Base-by-base conservation (phyloP, 106 monocot genomes). In the Dioscorea dumetorum region DNA sequence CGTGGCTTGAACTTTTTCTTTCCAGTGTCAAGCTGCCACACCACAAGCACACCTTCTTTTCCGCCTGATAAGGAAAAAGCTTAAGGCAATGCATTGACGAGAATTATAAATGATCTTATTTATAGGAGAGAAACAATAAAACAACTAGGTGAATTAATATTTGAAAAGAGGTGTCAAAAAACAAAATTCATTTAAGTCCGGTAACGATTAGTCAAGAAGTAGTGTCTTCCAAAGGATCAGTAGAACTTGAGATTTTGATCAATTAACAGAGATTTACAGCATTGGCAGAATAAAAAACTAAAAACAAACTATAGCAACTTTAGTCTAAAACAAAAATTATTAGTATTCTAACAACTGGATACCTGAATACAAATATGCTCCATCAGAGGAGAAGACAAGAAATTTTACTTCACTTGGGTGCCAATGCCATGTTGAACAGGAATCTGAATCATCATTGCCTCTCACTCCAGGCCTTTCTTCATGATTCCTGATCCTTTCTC, bases 301-400 rank as follows among this genome's bases (percentile, higher is more conserved):
- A 41, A 41, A 41, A 41, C 41, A 41, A 41, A 8, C 6, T 3
- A 41, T 41, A 41, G 0, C 41, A 41, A 41, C 6, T 10, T 41
- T 41, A 41, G 10, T 41, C 41, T 41, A 41, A 41, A 41, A 10
- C 41, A 6, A 41, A 41, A 41, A 41, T 41, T 3, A 41, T 41
- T 41, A 41, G 41, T 41, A 41, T 6, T 41, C 1, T 41, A 41
- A 10, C 41, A 41, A 5, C 5, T 41, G 5, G 41, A 41, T 77
- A 97, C 97, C 97, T 97, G 97, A 97, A 71, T 91, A 97, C 56
- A 99, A 73, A 74, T 99, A 87, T 58, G 84, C 82, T 64, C 89
- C 99, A 83, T 99, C 99, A 21, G 84, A 73, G 58, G 99, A 99
- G 70, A 99, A 93, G 52, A 62, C 71, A 28, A 99, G 83, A 66